Evolutionary conservation across 768 basidiomycete species (phyloP), one percentile per base, ranked within the genome.

Genomic region (Boletellus emodensis): DNA sequence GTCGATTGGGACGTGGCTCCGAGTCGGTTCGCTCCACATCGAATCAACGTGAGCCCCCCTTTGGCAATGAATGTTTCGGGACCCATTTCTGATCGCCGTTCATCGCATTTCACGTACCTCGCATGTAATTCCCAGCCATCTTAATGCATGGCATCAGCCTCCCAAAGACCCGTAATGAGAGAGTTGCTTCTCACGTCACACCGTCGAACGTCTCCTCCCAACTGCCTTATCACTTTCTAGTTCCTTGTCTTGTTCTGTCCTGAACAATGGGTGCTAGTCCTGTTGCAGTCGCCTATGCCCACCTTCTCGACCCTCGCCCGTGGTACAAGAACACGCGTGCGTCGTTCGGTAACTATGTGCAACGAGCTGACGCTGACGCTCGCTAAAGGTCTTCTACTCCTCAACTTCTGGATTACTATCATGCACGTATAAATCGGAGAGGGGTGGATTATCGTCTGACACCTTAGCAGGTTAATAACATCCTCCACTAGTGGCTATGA

Each of bases 241-340:
- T 8, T 28, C 26, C 26, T 28, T 28, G 26, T 8, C 14, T n/a
- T n/a, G 12, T 12, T 30, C 26, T 36, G 22, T 32, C 13, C 44
- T 59, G 54, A 56, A 76, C 54, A 62, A 85, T 85, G 82, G 82
- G 71, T 64, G 80, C 65, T 58, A 81, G 80, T 64, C 72, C 77
- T 55, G 76, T 72, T 48, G 71, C 70, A 45, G 68, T 62, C 43
- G 75, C 72, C 37, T 81, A 77, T 55, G 63, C 64, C 32, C 78
- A 81, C 54, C 74, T 84, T 50, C 54, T 85, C 51, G 77, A 86
- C 64, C 80, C 83, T 17, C 78, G 68, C 56, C 74, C 81, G 61
- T 87, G 84, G 84, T 83, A 83, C 69, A 85, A 82, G 73, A 86
- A 87, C 71, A 77, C 65, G 64, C 74, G 84, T 82, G 61, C n/a